These are phyloP conservation scores for Vitis rotundifolia DNA, from an alignment of 164 flowering plant genomes.

Conservation along the genomic window DNA sequence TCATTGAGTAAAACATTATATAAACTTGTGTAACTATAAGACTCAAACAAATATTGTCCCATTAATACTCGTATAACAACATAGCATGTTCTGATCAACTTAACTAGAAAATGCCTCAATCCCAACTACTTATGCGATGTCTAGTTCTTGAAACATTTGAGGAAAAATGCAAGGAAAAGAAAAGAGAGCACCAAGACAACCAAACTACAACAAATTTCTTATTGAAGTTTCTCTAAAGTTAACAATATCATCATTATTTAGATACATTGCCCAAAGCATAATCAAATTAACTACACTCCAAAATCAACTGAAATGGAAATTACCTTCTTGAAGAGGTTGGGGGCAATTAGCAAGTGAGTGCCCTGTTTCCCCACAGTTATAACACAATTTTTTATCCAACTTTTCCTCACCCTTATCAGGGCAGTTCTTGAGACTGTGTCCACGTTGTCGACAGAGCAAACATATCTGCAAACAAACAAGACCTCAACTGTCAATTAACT, in stretches of 20 bases:
- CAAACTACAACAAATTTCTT: neutral
- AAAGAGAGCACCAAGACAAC: neutral
- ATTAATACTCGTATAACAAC: neutral
- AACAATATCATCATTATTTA: neutral
- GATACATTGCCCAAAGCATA: neutral
- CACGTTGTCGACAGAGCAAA: slow-evolving; percentile 79
- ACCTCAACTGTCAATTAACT: neutral
- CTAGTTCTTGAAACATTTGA: no score
- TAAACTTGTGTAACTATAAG: no score
- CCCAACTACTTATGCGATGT: no score
- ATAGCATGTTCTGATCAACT: neutral
- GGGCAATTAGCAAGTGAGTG: slow-evolving; percentile 77
- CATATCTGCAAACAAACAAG: slow-evolving; percentile 60
- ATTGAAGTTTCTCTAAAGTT: neutral
- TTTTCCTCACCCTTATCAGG: slow-evolving; percentile 59
- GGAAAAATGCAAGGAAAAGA: no score
- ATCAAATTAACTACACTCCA: neutral
- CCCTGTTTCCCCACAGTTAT: slow-evolving; percentile 82
- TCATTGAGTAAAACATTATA: no score
- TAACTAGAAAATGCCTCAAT: no score
- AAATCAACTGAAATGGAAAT: neutral
- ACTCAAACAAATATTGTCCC: neutral
- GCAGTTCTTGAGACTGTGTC: slow-evolving; percentile 87
- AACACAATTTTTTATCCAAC: slow-evolving; percentile 64
- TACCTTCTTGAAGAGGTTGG: slow-evolving; percentile 86